Conservation (phyloP, 1,139 yeast genomes). For the Lodderomyces theae region DNA sequence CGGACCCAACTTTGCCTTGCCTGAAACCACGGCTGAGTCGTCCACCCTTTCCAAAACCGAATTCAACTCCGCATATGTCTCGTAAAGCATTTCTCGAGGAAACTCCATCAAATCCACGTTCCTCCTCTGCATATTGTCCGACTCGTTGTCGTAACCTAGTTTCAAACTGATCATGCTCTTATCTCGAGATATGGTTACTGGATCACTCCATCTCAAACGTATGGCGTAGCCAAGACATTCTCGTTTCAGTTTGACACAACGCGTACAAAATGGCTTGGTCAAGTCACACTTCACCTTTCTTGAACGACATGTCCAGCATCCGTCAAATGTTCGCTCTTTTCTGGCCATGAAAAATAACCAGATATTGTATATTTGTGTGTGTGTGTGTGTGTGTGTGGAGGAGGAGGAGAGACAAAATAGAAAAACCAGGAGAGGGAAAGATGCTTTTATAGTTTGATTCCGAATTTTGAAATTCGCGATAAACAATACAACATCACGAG, state of each 20-base stretch:
- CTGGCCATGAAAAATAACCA: conserved; percentile 19
- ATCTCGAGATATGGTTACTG: conserved; percentile 23
- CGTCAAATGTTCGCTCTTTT: conserved; percentile 43
- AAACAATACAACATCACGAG: too few species aligned
- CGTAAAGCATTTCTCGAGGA: conserved; percentile 31
- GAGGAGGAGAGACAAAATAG: too few species aligned
- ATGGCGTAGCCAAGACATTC: conserved; percentile 43
- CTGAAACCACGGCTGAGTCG: conserved; percentile 7
- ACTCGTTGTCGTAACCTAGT: conserved; percentile 18
- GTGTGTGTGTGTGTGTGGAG: too few species aligned
- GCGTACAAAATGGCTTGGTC: conserved; percentile 36
- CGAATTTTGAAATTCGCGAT: background rate
- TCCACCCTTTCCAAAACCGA: conserved; percentile 29
- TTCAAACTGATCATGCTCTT: conserved; percentile 8
- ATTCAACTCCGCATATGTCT: conserved; percentile 31
- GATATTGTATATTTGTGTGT: too few species aligned
- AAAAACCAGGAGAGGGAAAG: too few species aligned
- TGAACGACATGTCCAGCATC: conserved; percentile 53
- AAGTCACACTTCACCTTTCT: conserved; percentile 53
- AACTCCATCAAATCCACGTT: conserved; percentile 35
- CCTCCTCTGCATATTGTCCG: conserved; percentile 34
- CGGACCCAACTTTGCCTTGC: conserved; percentile 29
- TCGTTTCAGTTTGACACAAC: conserved; percentile 43
- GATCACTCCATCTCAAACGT: conserved; percentile 41
- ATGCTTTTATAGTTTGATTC: too few species aligned